Conservation (phyloP, 192 early-diverging fungal genomes). For the Coemansia sp. region DNA sequence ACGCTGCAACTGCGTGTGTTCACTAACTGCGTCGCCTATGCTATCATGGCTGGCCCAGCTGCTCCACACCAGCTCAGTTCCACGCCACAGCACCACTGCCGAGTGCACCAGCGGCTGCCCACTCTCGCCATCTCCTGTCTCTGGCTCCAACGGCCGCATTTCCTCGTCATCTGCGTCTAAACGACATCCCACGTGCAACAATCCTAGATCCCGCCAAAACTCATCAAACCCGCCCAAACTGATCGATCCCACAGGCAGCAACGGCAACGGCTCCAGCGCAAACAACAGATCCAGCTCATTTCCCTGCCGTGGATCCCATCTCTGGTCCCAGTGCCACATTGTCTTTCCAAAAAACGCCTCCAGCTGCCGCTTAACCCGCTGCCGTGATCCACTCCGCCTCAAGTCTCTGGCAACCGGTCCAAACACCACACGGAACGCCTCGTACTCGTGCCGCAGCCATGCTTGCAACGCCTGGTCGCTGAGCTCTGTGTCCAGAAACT, state of each 20-base stretch:
- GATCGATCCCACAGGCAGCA: constrained; percentile 34
- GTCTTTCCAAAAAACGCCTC: constrained; percentile 43
- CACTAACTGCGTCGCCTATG: not conserved
- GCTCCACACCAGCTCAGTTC: constrained; percentile 33
- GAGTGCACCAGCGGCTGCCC: constrained; percentile 17
- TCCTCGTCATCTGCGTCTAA: not conserved
- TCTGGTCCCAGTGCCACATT: constrained; percentile 30
- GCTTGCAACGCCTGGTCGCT: constrained; percentile 24
- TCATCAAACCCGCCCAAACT: constrained; percentile 48
- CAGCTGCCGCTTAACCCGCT: constrained; percentile 28
- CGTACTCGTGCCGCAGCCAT: constrained; percentile 42
- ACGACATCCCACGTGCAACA: not conserved
- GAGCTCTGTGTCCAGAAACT: constrained; percentile 40
- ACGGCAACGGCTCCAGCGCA: constrained; percentile 29
- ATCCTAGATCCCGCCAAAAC: constrained; percentile 37
- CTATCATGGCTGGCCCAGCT: constrained; percentile 10
- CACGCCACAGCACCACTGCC: constrained; percentile 37
- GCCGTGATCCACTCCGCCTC: not conserved
- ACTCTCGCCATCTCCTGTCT: not conserved
- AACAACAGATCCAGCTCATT: constrained; percentile 35
- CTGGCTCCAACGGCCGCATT: constrained; percentile 12
- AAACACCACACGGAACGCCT: constrained; percentile 28
- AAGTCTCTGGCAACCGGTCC: constrained; percentile 15
- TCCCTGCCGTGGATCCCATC: constrained; percentile 25
- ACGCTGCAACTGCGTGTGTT: constrained; percentile 12